Percentiles rank a stretch among this genome's conserved stretches.
These are phyloP conservation scores for Solanum gandarillasii DNA, from an alignment of 257 asterid genomes.

Conservation along the genomic window DNA sequence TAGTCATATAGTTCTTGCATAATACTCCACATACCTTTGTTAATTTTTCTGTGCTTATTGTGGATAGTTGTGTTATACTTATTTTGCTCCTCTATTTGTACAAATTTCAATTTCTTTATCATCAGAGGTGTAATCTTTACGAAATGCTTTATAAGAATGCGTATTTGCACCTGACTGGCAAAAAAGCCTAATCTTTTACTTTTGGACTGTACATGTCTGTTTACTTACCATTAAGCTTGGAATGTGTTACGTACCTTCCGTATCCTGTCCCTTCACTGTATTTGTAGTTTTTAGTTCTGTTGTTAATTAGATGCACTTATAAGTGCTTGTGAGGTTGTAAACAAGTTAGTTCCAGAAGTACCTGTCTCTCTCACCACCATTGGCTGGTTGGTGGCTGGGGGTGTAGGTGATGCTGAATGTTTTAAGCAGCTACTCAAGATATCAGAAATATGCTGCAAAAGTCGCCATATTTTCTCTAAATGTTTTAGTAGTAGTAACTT, in stretches of 20 bases:
- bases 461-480: background rate
- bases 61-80: background rate
- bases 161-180: background rate
- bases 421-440: background rate
- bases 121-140: background rate
- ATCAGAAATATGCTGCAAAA: background rate
- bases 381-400: background rate
- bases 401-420: background rate
- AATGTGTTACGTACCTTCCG: background rate
- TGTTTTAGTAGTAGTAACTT: background rate
- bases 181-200: background rate
- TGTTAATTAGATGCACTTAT: background rate
- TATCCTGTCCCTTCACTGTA: background rate
- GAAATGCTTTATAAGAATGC: background rate
- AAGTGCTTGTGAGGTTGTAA: background rate
- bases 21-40: background rate
- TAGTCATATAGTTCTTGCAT: background rate
- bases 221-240: background rate
- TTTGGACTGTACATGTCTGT: background rate
- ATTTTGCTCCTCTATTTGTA: background rate
- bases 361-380: background rate
- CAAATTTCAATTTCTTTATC: background rate
- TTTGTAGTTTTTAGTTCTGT: background rate
- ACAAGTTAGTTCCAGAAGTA: background rate
- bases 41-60: background rate